Base-by-base conservation (phyloP, 106 monocot species). In the Chionographis japonica region DNA sequence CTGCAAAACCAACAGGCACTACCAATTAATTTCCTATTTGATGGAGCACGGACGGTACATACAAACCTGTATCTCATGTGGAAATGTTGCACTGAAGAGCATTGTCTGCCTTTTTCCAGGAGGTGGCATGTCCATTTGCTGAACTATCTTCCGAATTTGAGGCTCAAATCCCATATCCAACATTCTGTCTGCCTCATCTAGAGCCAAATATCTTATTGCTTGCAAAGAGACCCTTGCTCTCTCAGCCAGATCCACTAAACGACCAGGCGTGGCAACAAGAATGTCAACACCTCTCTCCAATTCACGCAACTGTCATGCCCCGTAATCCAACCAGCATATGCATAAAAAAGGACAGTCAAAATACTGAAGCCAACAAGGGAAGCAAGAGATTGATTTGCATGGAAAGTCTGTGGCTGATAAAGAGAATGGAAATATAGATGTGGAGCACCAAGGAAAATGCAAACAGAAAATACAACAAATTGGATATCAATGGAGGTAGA, bases 181-280 rank as follows among this genome's bases (percentile, higher is more conserved):
- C 84, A 85, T 85, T 62, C 84, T 76, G 66, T 85, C 84, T 65
- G 80, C 84, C 60, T 85, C 84, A 77, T 85, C 84, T 68, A 85
- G 39, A 20, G 73, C 68, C 51, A 85, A 61, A 56, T 77, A 85
- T 67, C 77, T 73, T 39, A 85, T 80, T 50, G 43, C 51, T 13
- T 67, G 68, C 65, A 85, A 80, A 56, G 80, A 76, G 36, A 85
- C 69, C 38, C 63, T 69, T 37, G 63, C 68, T 80, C 84, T 62
- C 41, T 85, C 80, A 50, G 80, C 66, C 39, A 85, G 59, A 77
- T 85, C 84, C 20, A 80, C 76, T 40, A 85, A 67, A 20, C 84
- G 80, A 0, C 84, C 84, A 51, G 84, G 84, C 50, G 84, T 85
- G 11, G 80, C 80, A 54, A 85, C 84, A 52, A 85, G 68, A 68